phyloP scores from a whole-genome alignment of 768 basidiomycete species.

The Lactifluus volemus region DNA sequence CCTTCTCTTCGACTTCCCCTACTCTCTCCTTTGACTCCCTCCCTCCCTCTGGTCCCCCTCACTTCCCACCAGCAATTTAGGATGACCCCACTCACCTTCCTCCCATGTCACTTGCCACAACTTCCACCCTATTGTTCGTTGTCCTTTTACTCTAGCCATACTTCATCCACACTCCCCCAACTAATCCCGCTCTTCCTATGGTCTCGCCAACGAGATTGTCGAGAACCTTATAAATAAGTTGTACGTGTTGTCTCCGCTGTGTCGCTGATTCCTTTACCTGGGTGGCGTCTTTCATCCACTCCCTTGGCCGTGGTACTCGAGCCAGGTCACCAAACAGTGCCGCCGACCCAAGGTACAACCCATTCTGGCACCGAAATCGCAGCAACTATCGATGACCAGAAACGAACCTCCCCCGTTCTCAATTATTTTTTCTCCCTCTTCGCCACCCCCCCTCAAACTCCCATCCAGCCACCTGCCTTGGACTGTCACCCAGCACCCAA shows the following conservation, averaged over 20 bases:
- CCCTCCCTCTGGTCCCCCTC: not conserved
- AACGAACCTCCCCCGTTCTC: not conserved
- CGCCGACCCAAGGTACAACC: not conserved
- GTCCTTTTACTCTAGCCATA: not conserved
- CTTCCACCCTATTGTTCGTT: not conserved
- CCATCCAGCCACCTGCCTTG: not conserved
- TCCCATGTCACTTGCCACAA: not conserved
- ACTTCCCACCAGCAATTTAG: not conserved
- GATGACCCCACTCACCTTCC: not conserved
- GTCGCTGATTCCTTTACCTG: not conserved
- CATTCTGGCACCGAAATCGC: not conserved
- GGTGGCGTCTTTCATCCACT: not conserved
- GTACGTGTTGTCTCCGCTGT: not conserved
- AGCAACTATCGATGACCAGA: not conserved
- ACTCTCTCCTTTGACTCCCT: not conserved
- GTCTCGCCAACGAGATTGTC: not conserved
- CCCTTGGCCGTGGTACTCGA: not conserved
- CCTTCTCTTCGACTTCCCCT: not conserved
- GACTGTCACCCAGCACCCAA: not conserved
- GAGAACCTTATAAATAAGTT: not conserved
- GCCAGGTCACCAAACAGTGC: not conserved
- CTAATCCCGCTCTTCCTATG: not conserved
- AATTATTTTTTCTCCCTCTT: not conserved
- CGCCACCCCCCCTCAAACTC: not conserved
- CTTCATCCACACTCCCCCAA: not conserved